phyloP scores from a whole-genome alignment of 1,139 yeast species.

The Geotrichum phurueaensis region DNA sequence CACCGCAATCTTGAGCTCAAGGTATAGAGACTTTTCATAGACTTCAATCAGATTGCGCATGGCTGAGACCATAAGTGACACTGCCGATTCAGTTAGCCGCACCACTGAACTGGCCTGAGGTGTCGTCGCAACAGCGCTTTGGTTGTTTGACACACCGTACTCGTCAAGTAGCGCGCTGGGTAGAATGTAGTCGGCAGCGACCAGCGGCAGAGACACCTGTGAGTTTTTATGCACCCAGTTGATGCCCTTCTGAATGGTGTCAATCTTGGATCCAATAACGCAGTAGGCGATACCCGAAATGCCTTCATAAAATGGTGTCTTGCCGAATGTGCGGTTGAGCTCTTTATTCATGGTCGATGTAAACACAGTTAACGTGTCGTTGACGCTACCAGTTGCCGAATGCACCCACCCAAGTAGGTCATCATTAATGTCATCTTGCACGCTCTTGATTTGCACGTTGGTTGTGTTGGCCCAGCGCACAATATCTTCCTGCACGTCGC shows the following conservation, averaged over 20 bases:
- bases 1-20: conserved; percentile 26
- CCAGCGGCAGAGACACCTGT: conserved; percentile 50
- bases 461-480: conserved; percentile 48
- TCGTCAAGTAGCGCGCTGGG: conserved; percentile 9
- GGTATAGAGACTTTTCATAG: conserved; percentile 21
- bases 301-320: conserved; percentile 60
- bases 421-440: conserved; percentile 50
- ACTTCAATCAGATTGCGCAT: conserved; percentile 18
- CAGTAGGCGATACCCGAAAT: conserved; percentile 65
- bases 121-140: not conserved
- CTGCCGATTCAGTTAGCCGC: conserved; percentile 14
- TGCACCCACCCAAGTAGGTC: conserved; percentile 63
- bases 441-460: conserved; percentile 42
- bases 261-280: conserved; percentile 66
- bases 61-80: conserved; percentile 15
- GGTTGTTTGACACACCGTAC: not conserved
- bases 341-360: conserved; percentile 49
- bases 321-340: conserved; percentile 54
- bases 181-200: conserved; percentile 11
- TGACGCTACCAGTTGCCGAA: conserved; percentile 49
- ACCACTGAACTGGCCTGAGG: not conserved
- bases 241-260: conserved; percentile 59
- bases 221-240: conserved; percentile 72
- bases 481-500: conserved; percentile 22
- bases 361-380: conserved; percentile 49